Evolutionary conservation across 2,329 filamentous ascomycete genomes (phyloP), one percentile per base, ranked within the genome.

Genomic region (Fusarium abutilonis): DNA sequence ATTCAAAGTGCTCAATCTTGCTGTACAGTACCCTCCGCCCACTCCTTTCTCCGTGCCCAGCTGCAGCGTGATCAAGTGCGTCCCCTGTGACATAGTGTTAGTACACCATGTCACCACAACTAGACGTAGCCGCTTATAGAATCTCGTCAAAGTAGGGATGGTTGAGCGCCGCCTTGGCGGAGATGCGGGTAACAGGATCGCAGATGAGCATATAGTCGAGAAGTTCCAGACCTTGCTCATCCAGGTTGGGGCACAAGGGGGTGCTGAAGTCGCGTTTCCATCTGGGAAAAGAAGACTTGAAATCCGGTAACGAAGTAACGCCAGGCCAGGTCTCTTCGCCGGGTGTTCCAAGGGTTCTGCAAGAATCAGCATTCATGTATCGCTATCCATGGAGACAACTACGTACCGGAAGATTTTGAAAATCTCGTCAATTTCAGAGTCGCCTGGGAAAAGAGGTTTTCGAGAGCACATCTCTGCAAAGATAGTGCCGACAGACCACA

Each of bases 401-500:
- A 70, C 82, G 69, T 80, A 92, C 91, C 89, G 86, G 87, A 97
- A 97, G 74, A 79, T 79, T 43, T 76, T 78, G 67, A 79, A 78
- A 56, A 78, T 79, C 64, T 79, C 76, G 53, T 79, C 77, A 68
- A 79, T 79, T 29, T 79, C 77, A 88, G 92, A 95, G 74, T 97
- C 93, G 46, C 93, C 93, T 13, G 93, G 92, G 82, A 97, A 97
- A 34, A 97, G 82, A 3, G 93, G 92, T 78, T 96, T 96, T 72
- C 91, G 86, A 1, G 93, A 97, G 77, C 92, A 96, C 93, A 97
- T 97, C 78, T 97, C 93, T 11, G 93, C 93, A 74, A 97, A 96
- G 76, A 97, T 97, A 75, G 92, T 95, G 58, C 93, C 93, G 41
- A 93, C 88, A 29, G 91, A 95, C 93, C 93, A 97, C 91, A 97